Evolutionary conservation across 2,329 filamentous ascomycete species (phyloP), one percentile per base, ranked within the genome.

Genomic region (Myriangium duriaei): DNA sequence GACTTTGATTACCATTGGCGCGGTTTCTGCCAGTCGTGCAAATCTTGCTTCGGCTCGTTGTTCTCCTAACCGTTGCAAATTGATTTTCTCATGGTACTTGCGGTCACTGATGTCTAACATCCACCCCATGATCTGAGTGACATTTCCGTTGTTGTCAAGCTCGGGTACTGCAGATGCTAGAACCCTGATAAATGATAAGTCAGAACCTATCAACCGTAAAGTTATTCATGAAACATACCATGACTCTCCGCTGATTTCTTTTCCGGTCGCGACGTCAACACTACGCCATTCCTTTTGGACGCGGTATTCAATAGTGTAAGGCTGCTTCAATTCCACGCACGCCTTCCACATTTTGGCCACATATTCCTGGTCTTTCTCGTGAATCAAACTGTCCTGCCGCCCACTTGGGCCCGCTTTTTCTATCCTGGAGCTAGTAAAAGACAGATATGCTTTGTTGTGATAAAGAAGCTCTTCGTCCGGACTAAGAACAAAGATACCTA

Each of bases 281-380:
- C 44, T 44, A 3, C 42, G 46, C 57, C 60, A 63, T 2, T 49
- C 47, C 41, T 55, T 56, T 31, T 50, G 59, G 3, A 60, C 51
- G 13, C 53, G 51, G 14, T 62, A 54, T 29, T 64, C 61, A 10
- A 60, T 49, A 2, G 50, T 52, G n/a, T 61, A 45, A 0, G 55
- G 48, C 18, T 47, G 45, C 30, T 59, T 59, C 3, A 54, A 41
- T 14, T 51, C 40, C 1, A 55, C 46, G 4, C 61, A 43, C 11
- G 48, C 50, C 3, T 42, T 34, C 50, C 59, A 63, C 1, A 53
- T 30, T 1, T 43, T 45, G 29, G 53, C 38, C 19, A 59, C 60
- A 5, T 42, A 45, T 2, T 51, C 38, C 4, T 56, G 32, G 41
- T 64, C 60, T 11, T 62, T 59, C 2, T 26, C 21, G 19, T 45